These are phyloP conservation scores for Suillus brevipes DNA, from an alignment of 768 basidiomycete genomes.

Conservation along the genomic window DNA sequence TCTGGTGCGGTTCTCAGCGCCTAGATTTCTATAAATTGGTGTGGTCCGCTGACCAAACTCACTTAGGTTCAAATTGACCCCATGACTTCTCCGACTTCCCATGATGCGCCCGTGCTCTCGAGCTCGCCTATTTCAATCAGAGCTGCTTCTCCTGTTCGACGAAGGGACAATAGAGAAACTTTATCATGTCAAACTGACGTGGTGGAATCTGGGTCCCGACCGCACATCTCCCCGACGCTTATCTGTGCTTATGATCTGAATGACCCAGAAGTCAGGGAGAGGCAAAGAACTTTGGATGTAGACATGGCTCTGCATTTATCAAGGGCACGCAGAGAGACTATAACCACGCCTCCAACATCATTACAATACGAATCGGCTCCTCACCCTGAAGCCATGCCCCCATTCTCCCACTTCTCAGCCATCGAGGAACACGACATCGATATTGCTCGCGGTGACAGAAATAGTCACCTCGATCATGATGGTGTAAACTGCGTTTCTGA, in stretches of 20 bases:
- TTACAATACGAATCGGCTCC: conserved; percentile 29
- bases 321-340: conserved; percentile 65
- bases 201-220: conserved; percentile 40
- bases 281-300: conserved; percentile 91
- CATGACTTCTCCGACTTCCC: conserved; percentile 41
- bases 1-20: background rate
- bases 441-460: conserved; percentile 37
- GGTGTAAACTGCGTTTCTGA: conserved; percentile 10
- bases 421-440: conserved; percentile 51
- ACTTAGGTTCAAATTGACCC: background rate
- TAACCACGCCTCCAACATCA: conserved; percentile 37
- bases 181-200: conserved; percentile 42
- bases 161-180: conserved; percentile 34
- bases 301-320: conserved; percentile 88
- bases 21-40: background rate
- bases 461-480: conserved; percentile 16
- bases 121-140: conserved; percentile 45
- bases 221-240: conserved; percentile 64
- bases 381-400: conserved; percentile 31
- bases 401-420: conserved; percentile 45
- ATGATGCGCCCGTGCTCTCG: conserved; percentile 34
- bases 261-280: conserved; percentile 76
- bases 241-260: conserved; percentile 63
- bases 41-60: background rate
- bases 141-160: conserved; percentile 40